Conservation (phyloP, 768 basidiomycete species). For the Kwoniella bestiolae region DNA sequence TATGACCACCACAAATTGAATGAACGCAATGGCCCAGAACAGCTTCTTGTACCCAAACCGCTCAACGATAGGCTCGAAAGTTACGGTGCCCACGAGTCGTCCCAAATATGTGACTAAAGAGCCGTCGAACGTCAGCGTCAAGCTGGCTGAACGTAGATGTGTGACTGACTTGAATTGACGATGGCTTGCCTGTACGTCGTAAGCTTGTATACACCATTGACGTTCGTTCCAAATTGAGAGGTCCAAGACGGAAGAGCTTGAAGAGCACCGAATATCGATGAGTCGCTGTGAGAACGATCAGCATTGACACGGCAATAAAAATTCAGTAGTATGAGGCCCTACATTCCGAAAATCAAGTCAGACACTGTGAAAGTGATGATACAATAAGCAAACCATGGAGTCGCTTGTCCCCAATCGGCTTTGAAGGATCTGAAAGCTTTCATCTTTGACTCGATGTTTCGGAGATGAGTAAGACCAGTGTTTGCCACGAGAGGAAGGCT, state of each 20-base stretch:
- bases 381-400: no score
- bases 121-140: neutral
- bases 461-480: no score
- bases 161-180: neutral
- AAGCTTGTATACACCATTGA: neutral
- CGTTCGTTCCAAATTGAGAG: neutral
- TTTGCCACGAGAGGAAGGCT: no score
- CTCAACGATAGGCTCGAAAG: neutral
- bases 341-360: no score
- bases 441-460: no score
- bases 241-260: neutral
- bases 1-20: neutral
- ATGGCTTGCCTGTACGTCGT: neutral
- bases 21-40: neutral
- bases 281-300: no score
- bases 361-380: no score
- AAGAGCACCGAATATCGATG: neutral
- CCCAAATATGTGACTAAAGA: neutral
- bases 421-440: no score
- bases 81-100: neutral
- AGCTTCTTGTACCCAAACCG: slow-evolving; percentile 4
- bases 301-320: no score
- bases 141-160: neutral
- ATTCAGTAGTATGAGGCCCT: no score
- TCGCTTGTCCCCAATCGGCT: no score